Evolutionary conservation across 2,329 filamentous ascomycete genomes (phyloP).

Genomic region (Ciborinia camelliae): DNA sequence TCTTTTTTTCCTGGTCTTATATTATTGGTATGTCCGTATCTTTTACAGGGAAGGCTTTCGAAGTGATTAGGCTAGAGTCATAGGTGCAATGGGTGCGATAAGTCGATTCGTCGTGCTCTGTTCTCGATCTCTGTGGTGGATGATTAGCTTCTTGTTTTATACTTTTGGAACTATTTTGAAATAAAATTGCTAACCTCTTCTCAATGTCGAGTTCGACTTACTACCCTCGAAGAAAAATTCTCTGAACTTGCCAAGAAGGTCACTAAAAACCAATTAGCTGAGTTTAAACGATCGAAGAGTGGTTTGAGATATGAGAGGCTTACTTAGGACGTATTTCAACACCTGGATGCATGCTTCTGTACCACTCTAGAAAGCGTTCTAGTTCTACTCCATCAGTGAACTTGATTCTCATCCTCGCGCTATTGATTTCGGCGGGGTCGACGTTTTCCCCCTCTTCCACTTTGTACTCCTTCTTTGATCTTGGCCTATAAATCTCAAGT

Average conservation of each 20-base stretch:
- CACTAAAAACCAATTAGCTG: background rate
- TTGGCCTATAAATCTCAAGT: constrained; percentile 1
- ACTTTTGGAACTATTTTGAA: no score
- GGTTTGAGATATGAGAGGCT: background rate
- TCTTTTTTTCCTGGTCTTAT: background rate
- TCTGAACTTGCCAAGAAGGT: background rate
- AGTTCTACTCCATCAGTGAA: background rate
- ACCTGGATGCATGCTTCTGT: background rate
- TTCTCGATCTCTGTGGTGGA: background rate
- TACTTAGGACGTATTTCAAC: background rate
- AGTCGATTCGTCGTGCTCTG: background rate
- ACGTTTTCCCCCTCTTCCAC: no score
- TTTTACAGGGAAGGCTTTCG: background rate
- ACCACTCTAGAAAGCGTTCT: background rate
- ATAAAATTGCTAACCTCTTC: background rate
- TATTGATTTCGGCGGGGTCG: background rate
- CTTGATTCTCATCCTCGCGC: constrained; percentile 9
- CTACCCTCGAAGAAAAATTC: background rate
- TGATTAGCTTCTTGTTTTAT: background rate
- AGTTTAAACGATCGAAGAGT: background rate
- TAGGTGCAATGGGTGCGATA: background rate
- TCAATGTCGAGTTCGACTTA: background rate
- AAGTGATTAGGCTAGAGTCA: background rate
- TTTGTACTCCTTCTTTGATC: background rate
- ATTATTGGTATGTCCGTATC: background rate